These are phyloP conservation scores for Coemansia sp. DNA, from an alignment of 192 early-diverging fungal genomes.

Conservation along the genomic window DNA sequence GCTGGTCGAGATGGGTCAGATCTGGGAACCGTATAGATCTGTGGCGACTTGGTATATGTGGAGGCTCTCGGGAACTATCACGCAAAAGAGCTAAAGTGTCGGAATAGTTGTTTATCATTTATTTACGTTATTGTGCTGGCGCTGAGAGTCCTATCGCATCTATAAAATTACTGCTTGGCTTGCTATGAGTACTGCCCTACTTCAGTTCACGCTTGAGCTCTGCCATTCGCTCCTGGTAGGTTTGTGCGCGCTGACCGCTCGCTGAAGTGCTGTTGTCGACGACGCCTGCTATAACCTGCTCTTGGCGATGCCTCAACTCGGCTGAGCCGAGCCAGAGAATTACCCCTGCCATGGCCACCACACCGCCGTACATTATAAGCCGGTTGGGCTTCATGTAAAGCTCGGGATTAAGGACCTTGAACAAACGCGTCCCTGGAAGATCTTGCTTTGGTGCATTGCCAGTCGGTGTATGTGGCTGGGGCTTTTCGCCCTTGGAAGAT, in stretches of 20 bases:
- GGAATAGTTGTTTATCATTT: constrained; percentile 9
- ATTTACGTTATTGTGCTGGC: not conserved
- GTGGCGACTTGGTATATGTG: constrained; percentile 73
- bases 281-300: constrained; percentile 7
- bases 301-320: constrained; percentile 35
- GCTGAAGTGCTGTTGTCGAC: not conserved
- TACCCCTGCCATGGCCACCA: constrained; percentile 33
- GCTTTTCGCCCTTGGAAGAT: constrained; percentile 2
- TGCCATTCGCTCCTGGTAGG: constrained; percentile 51
- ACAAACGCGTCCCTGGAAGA: constrained; percentile 46
- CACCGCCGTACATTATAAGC: constrained; percentile 50
- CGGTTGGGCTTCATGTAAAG: constrained; percentile 55
- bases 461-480: not conserved
- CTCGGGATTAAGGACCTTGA: constrained; percentile 55
- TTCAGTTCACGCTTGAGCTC: constrained; percentile 32
- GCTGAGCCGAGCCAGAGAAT: constrained; percentile 45
- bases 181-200: not conserved
- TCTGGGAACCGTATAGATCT: constrained; percentile 69
- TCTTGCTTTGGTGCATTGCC: constrained; percentile 25
- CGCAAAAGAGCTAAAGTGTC: constrained; percentile 30
- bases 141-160: too few relatives aligned
- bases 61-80: constrained; percentile 49
- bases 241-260: constrained; percentile 16
- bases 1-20: constrained; percentile 58
- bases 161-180: too few relatives aligned